These are phyloP conservation scores for Endoconidiophora polonica DNA, from an alignment of 2,329 filamentous ascomycete genomes.

Conservation along the genomic window DNA sequence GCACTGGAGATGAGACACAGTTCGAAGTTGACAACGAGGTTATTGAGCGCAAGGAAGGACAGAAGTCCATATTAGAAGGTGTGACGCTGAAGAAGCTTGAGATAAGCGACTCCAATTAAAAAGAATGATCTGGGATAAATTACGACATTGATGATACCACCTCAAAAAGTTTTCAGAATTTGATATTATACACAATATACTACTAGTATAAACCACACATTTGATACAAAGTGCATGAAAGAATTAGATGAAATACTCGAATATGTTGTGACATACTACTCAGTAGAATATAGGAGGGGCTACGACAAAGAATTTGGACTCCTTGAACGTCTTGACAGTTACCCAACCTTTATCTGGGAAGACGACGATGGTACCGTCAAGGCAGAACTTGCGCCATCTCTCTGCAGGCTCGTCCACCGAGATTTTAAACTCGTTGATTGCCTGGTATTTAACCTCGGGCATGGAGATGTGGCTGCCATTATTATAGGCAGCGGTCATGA, in stretches of 20 bases:
- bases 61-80: conserved; percentile 11
- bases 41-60: conserved; percentile 2
- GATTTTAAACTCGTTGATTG: conserved; percentile 50
- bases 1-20: conserved; percentile 14
- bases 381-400: conserved; percentile 69
- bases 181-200: background rate
- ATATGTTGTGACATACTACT: background rate
- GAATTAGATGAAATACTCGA: background rate
- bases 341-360: conserved; percentile 57
- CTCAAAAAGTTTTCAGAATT: conserved; percentile 8
- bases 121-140: conserved; percentile 1
- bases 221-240: too few relatives aligned
- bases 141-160: conserved; percentile 16
- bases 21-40: conserved; percentile 11
- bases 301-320: conserved; percentile 28
- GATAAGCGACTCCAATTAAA: conserved; percentile 12
- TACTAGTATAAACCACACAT: background rate
- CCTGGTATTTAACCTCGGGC: conserved; percentile 52
- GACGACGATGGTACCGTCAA: conserved; percentile 79
- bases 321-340: conserved; percentile 37
- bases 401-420: conserved; percentile 49
- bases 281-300: background rate
- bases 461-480: conserved; percentile 38
- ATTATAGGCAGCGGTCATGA: conserved; percentile 53
- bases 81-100: conserved; percentile 17